These are phyloP conservation scores for Penicillium thymicola DNA, from an alignment of 2,329 filamentous ascomycete species.

Conservation along the genomic window DNA sequence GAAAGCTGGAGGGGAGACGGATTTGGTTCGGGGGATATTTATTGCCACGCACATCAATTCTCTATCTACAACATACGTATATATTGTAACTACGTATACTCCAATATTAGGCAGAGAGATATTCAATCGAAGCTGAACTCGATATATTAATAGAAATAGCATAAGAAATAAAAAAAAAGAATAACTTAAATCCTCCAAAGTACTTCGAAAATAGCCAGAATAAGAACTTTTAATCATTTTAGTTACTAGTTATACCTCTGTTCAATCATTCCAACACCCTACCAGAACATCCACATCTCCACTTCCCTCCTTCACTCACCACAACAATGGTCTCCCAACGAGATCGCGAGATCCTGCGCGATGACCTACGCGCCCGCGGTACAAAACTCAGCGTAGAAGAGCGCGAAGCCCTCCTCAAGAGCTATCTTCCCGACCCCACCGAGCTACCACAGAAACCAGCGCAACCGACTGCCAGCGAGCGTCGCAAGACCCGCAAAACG, in stretches of 20 bases:
- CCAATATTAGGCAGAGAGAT: neutral
- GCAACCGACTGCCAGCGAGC: conserved; percentile 12
- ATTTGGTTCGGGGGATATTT: neutral
- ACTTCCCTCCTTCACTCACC: conserved; percentile 4
- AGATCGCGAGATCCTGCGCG: conserved; percentile 37
- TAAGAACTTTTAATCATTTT: neutral
- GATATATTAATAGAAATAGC: neutral
- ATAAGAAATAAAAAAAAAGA: neutral
- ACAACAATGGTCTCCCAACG: conserved; percentile 33
- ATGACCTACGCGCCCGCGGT: conserved; percentile 40
- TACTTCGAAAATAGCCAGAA: neutral
- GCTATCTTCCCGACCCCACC: conserved; percentile 51
- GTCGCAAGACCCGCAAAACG: conserved; percentile 33
- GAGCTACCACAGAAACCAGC: conserved; percentile 19
- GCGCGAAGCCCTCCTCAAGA: conserved; percentile 51
- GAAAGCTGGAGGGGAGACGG: conserved; percentile 3
- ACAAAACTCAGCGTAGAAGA: conserved; percentile 44
- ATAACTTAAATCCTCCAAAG: too few species aligned
- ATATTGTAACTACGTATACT: neutral
- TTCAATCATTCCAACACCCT: neutral
- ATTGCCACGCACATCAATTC: conserved; percentile 1
- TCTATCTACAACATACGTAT: neutral
- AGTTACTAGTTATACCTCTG: neutral
- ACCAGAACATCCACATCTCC: conserved; percentile 5
- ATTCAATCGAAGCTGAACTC: neutral